Conservation (phyloP, 768 basidiomycete species). For the Galerina sulciceps region DNA sequence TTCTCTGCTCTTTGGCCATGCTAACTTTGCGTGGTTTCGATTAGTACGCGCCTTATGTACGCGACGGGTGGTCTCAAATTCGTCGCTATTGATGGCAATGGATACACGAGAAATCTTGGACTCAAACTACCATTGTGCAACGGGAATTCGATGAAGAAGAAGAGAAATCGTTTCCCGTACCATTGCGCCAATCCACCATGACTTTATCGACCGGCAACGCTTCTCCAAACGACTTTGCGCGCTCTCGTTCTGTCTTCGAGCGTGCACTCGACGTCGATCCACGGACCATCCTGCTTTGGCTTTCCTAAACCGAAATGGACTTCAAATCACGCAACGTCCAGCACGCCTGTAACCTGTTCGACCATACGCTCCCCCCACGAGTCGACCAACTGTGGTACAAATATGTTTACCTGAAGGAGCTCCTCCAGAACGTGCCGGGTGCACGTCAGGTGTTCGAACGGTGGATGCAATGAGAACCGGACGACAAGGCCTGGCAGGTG, state of each 20-base stretch:
- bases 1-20: too few relatives aligned
- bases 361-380: conserved; percentile 93
- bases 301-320: conserved; percentile 96
- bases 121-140: too few relatives aligned
- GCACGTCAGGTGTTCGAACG: conserved; percentile 98
- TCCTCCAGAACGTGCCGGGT: conserved; percentile 94
- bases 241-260: conserved; percentile 95
- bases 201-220: conserved; percentile 50
- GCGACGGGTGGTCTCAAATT: too few relatives aligned
- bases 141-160: too few relatives aligned
- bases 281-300: conserved; percentile 88
- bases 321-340: conserved; percentile 97
- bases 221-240: conserved; percentile 94
- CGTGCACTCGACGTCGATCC: conserved; percentile 96
- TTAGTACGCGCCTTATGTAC: too few relatives aligned
- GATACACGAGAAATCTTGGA: too few relatives aligned
- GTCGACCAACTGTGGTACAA: conserved; percentile 99
- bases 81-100: too few relatives aligned
- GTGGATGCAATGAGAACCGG: conserved; percentile 99
- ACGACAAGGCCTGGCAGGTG: conserved; percentile 99
- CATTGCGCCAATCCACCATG: neutral
- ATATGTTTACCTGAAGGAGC: conserved; percentile 97
- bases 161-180: too few relatives aligned
- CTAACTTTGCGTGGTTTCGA: too few relatives aligned
- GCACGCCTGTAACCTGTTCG: conserved; percentile 95